Base-by-base conservation (phyloP, 352 stramenopile species). In the Phytophthora pluvialis region DNA sequence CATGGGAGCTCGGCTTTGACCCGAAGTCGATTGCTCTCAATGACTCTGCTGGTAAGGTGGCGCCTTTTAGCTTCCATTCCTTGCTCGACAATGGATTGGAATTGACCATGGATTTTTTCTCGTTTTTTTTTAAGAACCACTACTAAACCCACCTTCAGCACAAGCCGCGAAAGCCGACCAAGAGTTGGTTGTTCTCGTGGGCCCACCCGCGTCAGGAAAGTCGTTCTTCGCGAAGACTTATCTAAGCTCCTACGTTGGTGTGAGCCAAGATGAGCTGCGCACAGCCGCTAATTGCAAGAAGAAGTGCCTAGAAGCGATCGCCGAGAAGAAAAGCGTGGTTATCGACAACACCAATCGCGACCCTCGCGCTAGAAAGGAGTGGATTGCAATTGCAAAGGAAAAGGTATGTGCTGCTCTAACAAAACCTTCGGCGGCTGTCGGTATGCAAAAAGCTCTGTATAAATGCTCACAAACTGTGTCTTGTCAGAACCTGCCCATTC, bases 301-400 rank as follows among this genome's bases (percentile, higher is more conserved):
- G 15, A 81, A 68, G 31, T 89, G 81, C 21, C 47, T 77, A 8
- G 78, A 89, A 44, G 72, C 72, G 0, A 77, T 97, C 18, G 56
- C 69, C 3, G 46, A 75, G 18, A 78, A 83, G 21, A 83, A 84
- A 45, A 97, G 82, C 66, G 82, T 97, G 29, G 69, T 96, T 16
- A 69, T 97, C 31, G 91, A 97, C 67, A 91, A 79, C 51, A 97
- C 89, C 10, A 97, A 97, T 60, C 79, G 83, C 13, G 83, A 92
- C 25, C 29, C 54, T 18, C 78, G 85, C 9, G 61, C 73, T 10
- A 79, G 89, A 26, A 81, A 77, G 36, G 81, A 92, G 47, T 97
- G 88, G 89, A 72, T 95, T 54, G 38, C 64, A 9, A 67, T 97
- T 35, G 89, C 83, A 0, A 73, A 84, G 46, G 70, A 89, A 64